A percentile compares a stretch with the other conserved stretches of the same genome.
Conservation (phyloP, 805 yeast species). For the Cyberlindnera euphorbiae region DNA sequence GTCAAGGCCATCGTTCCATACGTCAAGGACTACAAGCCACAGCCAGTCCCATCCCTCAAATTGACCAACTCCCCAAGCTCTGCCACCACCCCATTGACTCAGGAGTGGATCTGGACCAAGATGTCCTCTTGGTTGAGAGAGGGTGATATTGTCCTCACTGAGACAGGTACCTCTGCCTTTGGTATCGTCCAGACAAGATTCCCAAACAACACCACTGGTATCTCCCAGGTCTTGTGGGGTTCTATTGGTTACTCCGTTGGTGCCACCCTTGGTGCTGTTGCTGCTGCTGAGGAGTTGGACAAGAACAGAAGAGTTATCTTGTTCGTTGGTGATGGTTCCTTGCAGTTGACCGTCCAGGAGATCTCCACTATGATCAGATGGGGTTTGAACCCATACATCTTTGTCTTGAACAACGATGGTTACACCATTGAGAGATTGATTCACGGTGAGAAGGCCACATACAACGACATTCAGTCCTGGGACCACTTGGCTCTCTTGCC, state of each 20-base stretch:
- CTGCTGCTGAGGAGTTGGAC: slow-evolving; percentile 62
- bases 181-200: slow-evolving; percentile 64
- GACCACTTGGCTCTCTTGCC: slow-evolving; percentile 54
- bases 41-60: slow-evolving; percentile 51
- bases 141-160: slow-evolving; percentile 65
- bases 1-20: slow-evolving; percentile 34
- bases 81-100: slow-evolving; percentile 45
- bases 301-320: slow-evolving; percentile 58
- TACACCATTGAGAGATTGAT: slow-evolving; percentile 73
- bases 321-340: slow-evolving; percentile 73
- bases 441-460: slow-evolving; percentile 61
- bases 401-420: slow-evolving; percentile 67
- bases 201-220: slow-evolving; percentile 59
- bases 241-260: slow-evolving; percentile 71
- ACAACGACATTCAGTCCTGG: slow-evolving; percentile 69
- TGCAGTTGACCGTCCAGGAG: slow-evolving; percentile 71
- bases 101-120: slow-evolving; percentile 67
- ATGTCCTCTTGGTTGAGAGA: slow-evolving; percentile 57
- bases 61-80: slow-evolving; percentile 41
- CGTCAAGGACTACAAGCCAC: slow-evolving; percentile 42
- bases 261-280: slow-evolving; percentile 62
- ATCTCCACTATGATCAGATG: slow-evolving; percentile 65
- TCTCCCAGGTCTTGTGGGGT: slow-evolving; percentile 74
- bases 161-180: slow-evolving; percentile 73
- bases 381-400: slow-evolving; percentile 62